Percentiles rank a stretch among this genome's conserved stretches.
Evolutionary conservation across 1,284 basidiomycete species (phyloP).

Genomic region (Cutaneotrichosporon sp.): DNA sequence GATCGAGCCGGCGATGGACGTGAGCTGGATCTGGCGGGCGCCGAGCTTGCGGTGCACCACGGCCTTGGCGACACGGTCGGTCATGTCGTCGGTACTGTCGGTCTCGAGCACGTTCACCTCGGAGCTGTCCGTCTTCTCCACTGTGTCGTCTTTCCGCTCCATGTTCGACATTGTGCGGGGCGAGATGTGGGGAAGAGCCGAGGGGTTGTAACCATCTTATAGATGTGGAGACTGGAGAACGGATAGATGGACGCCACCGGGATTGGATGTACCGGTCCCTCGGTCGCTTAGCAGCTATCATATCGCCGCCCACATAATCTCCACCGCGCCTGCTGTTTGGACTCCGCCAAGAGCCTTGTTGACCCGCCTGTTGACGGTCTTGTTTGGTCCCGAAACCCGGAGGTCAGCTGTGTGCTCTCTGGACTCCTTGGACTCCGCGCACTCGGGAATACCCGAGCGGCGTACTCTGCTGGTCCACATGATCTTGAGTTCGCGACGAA

Average conservation of each 20-base stretch:
- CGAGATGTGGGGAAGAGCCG: not conserved
- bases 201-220: not conserved
- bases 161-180: not conserved
- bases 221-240: too few species aligned
- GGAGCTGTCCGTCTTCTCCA: not conserved
- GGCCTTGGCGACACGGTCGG: not conserved
- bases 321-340: too few species aligned
- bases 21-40: slow-evolving; percentile 34
- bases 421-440: not conserved
- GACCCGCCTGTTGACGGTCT: too few species aligned
- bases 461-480: not conserved
- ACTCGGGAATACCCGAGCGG: not conserved
- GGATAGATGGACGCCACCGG: too few species aligned
- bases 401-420: not conserved
- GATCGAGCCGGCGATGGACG: slow-evolving; percentile 30
- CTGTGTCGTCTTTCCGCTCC: not conserved
- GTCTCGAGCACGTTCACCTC: not conserved
- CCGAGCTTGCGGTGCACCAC: not conserved
- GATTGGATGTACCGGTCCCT: too few species aligned
- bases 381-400: too few species aligned
- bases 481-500: too few species aligned
- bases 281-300: not conserved
- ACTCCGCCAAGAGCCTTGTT: too few species aligned
- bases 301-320: not conserved
- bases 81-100: not conserved